Evolutionary conservation across 73 alveolate species (phyloP).

Genomic region (Blepharisma japonicum): DNA sequence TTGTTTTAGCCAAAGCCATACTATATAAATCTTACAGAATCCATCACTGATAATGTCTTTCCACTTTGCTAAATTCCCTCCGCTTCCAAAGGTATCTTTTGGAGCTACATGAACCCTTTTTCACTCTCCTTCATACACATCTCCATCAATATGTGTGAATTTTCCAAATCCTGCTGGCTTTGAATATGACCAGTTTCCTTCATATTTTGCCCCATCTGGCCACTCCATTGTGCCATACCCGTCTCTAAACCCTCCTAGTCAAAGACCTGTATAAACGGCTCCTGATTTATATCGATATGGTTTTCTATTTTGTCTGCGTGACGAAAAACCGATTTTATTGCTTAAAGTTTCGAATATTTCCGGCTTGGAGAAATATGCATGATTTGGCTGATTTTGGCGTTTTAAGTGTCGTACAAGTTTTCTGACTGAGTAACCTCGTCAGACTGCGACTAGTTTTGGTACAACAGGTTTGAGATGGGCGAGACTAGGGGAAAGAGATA

Average conservation of each 20-base stretch:
- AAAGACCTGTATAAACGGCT: conserved; percentile 35
- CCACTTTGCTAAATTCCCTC: conserved; percentile 57
- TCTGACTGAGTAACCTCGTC: neutral
- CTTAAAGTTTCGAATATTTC: neutral
- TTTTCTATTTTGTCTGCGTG: neutral
- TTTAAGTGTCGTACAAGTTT: neutral
- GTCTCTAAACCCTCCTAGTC: conserved; percentile 40
- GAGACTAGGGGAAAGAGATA: neutral
- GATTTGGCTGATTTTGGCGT: conserved; percentile 6
- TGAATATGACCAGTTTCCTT: conserved; percentile 51
- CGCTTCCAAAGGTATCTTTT: conserved; percentile 59
- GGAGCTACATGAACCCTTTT: conserved; percentile 40
- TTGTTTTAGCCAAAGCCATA: conserved; percentile 72
- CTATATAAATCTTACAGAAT: conserved; percentile 43
- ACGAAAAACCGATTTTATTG: neutral
- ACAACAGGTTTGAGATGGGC: conserved; percentile 4
- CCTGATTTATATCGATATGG: conserved; percentile 20
- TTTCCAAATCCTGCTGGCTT: conserved; percentile 72
- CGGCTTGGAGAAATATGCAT: neutral
- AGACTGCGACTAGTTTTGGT: neutral
- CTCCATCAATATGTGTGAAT: conserved; percentile 45
- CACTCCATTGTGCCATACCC: conserved; percentile 36
- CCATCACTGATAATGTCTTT: conserved; percentile 33
- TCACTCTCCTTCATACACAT: conserved; percentile 55
- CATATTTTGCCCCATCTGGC: conserved; percentile 49